A percentile compares a stretch with the other conserved stretches of the same genome.
Conservation (phyloP, 176 grass and related monocot genomes). For the Rhynchospora breviuscula region DNA sequence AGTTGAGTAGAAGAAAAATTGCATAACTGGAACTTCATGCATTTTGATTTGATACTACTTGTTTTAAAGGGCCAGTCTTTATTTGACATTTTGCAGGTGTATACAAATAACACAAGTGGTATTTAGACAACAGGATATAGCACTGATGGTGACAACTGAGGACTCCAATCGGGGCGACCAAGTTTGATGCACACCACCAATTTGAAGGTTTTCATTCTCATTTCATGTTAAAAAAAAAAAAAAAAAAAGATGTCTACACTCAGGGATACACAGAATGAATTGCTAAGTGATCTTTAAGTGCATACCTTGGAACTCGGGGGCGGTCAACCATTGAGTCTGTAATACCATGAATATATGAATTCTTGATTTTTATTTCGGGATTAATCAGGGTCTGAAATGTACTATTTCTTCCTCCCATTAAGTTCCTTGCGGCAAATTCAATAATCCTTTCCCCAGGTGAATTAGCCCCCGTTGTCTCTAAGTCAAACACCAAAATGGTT, state of each 20-base stretch:
- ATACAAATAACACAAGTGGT: background rate
- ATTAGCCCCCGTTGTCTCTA: conserved; percentile 60
- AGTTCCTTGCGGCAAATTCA: conserved; percentile 67
- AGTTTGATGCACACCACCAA: background rate
- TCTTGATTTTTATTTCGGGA: conserved; percentile 39
- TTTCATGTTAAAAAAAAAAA: background rate
- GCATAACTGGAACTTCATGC: background rate
- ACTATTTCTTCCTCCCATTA: conserved; percentile 72
- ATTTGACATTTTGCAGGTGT: background rate
- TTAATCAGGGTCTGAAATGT: conserved; percentile 83
- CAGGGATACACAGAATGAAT: too few relatives aligned
- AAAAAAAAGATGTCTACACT: background rate
- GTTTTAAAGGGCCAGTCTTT: background rate
- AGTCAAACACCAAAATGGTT: conserved; percentile 71
- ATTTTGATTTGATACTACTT: background rate
- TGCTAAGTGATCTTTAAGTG: background rate
- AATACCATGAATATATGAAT: conserved; percentile 20
- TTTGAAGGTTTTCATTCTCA: background rate
- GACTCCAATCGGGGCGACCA: background rate
- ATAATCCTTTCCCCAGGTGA: conserved; percentile 40
- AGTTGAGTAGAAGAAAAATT: background rate
- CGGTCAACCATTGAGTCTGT: conserved; percentile 42
- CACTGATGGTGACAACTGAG: background rate
- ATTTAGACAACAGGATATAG: background rate
- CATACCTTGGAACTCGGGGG: conserved; percentile 62